Percentiles rank a stretch among this genome's conserved stretches.
These are phyloP conservation scores for Bjerkandera adusta DNA, from an alignment of 1,284 basidiomycete species.

Conservation along the genomic window DNA sequence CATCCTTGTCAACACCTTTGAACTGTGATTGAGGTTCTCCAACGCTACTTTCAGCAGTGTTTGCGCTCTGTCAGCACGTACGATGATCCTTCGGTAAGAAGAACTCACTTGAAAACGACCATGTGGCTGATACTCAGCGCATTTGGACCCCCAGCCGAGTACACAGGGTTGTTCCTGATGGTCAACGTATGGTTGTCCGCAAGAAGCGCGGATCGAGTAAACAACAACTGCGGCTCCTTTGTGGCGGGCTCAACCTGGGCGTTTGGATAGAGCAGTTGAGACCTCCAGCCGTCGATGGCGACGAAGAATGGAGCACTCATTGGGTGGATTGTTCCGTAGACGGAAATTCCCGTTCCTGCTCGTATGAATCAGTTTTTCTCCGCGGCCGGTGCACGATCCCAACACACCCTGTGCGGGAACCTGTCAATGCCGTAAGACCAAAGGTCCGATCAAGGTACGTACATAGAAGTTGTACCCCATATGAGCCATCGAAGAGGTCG, in stretches of 20 bases:
- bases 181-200: too few species aligned
- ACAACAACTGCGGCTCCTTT: conserved; percentile 12
- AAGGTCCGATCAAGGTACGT: not conserved
- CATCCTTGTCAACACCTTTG: too few species aligned
- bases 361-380: not conserved
- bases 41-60: too few species aligned
- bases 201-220: too few species aligned
- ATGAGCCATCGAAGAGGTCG: conserved; percentile 6
- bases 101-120: too few species aligned
- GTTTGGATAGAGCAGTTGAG: conserved; percentile 10
- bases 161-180: too few species aligned
- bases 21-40: too few species aligned
- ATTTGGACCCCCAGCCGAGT: too few species aligned
- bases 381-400: not conserved
- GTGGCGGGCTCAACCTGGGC: not conserved
- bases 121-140: too few species aligned
- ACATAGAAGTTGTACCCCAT: conserved; percentile 22
- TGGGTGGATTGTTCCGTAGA: conserved; percentile 15
- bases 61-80: too few species aligned
- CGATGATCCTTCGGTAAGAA: too few species aligned
- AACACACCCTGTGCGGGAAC: not conserved
- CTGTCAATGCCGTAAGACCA: not conserved
- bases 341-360: conserved; percentile 16
- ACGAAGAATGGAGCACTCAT: conserved; percentile 15
- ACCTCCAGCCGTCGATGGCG: conserved; percentile 15